Evolutionary conservation across 208 protist species (phyloP).

Genomic region (Endotrypanum monterogeii): DNA sequence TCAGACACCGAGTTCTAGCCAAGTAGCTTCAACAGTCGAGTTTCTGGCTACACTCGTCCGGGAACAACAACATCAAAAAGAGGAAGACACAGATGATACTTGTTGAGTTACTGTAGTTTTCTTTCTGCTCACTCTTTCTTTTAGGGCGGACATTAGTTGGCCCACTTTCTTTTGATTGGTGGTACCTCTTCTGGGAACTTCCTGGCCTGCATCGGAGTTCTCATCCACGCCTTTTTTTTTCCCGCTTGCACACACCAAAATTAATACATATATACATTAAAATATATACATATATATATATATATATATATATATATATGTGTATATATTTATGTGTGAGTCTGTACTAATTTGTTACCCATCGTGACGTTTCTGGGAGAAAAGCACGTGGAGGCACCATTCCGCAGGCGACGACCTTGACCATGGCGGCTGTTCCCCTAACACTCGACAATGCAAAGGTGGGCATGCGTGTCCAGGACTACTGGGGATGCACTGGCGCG

Average conservation of each 20-base stretch:
- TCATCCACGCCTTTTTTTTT: too few species aligned
- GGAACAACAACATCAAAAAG: neutral
- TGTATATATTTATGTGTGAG: neutral
- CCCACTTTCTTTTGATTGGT: neutral
- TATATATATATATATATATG: neutral
- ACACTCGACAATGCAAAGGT: conserved; percentile 41
- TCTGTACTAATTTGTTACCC: neutral
- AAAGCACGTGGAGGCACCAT: too few species aligned
- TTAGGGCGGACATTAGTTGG: neutral
- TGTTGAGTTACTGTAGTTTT: neutral
- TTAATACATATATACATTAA: too few species aligned
- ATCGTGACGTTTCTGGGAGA: neutral
- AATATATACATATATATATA: neutral
- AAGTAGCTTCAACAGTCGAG: neutral
- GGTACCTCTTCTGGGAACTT: neutral
- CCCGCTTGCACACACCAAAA: too few species aligned
- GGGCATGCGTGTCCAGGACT: conserved; percentile 80
- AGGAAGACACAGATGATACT: neutral
- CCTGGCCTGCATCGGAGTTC: neutral
- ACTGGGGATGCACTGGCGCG: conserved; percentile 65
- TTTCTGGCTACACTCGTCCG: neutral
- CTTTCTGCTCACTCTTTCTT: neutral
- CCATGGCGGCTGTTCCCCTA: conserved; percentile 14
- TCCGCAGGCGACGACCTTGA: neutral
- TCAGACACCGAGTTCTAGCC: neutral